phyloP scores from a whole-genome alignment of 805 yeast species.

The Barnettozyma wickerhamii region DNA sequence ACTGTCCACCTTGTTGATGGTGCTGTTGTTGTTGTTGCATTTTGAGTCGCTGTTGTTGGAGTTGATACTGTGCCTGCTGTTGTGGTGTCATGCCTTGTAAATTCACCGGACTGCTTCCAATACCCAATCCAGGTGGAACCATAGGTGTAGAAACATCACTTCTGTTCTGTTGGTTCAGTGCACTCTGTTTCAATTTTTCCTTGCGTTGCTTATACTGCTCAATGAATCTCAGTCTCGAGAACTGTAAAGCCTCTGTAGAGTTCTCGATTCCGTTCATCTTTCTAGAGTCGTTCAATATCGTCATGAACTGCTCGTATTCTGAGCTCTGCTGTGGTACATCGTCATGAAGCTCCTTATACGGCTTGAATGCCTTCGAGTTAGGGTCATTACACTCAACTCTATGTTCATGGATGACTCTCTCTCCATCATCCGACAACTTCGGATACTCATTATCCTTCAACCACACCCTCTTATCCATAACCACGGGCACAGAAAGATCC shows the following conservation, averaged over 20 bases:
- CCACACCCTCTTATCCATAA: not conserved
- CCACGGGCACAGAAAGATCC: constrained; percentile 60
- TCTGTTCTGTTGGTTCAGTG: constrained; percentile 23
- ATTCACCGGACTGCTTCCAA: constrained; percentile 16
- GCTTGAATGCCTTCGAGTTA: constrained; percentile 36
- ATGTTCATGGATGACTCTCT: constrained; percentile 30
- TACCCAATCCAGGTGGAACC: constrained; percentile 5
- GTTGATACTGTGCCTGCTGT: constrained; percentile 27
- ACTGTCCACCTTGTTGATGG: constrained; percentile 23
- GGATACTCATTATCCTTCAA: not conserved
- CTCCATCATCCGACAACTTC: constrained; percentile 20
- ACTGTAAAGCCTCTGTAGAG: constrained; percentile 46
- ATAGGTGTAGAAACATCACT: constrained; percentile 5
- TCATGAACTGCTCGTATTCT: constrained; percentile 90
- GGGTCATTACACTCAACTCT: constrained; percentile 36
- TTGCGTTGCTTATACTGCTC: constrained; percentile 78
- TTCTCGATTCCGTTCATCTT: constrained; percentile 26
- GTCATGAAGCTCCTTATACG: constrained; percentile 54
- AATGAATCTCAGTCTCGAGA: constrained; percentile 80
- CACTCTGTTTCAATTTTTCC: constrained; percentile 46
- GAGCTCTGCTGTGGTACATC: constrained; percentile 71
- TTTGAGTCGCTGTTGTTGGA: constrained; percentile 25
- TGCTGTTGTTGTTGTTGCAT: constrained; percentile 26
- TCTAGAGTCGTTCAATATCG: constrained; percentile 46
- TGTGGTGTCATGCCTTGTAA: constrained; percentile 18